Evolutionary conservation across 495 filamentous ascomycete species (phyloP).

Genomic region (Aspergillus kassunensis): DNA sequence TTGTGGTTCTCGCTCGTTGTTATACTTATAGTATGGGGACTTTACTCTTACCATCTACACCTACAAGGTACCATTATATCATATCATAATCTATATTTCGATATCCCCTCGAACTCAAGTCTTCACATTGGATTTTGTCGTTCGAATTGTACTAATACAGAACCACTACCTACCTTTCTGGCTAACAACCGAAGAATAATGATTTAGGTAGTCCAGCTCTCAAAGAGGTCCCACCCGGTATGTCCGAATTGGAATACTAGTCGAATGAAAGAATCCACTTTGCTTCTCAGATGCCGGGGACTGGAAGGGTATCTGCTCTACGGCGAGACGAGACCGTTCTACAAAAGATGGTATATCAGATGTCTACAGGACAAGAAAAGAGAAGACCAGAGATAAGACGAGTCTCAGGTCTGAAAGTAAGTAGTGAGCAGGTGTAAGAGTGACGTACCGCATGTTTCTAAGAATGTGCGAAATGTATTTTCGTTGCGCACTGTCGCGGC

Average conservation of each 20-base stretch:
- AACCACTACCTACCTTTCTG: not conserved
- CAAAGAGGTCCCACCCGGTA: too few relatives aligned
- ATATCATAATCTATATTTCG: too few relatives aligned
- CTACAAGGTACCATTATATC: too few relatives aligned
- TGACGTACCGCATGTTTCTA: slow-evolving; percentile 53
- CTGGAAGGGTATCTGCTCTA: slow-evolving; percentile 42
- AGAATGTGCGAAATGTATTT: slow-evolving; percentile 57
- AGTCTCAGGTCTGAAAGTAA: not conserved
- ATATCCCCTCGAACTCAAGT: too few relatives aligned
- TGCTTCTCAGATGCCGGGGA: slow-evolving; percentile 44
- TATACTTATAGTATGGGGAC: too few relatives aligned
- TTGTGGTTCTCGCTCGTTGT: too few relatives aligned
- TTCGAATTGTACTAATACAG: too few relatives aligned
- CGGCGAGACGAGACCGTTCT: slow-evolving; percentile 28
- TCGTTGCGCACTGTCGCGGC: slow-evolving; percentile 60
- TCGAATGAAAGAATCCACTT: slow-evolving; percentile 55
- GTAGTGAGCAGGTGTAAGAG: not conserved
- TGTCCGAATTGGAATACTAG: slow-evolving; percentile 46
- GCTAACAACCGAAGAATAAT: not conserved
- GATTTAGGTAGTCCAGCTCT: not conserved
- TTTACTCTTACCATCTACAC: too few relatives aligned
- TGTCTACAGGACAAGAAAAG: not conserved
- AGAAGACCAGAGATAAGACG: not conserved
- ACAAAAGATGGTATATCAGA: not conserved
- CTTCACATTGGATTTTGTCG: too few relatives aligned